Base-by-base conservation (phyloP, 305 asterid genomes). In the Stenogyne calaminthoides region DNA sequence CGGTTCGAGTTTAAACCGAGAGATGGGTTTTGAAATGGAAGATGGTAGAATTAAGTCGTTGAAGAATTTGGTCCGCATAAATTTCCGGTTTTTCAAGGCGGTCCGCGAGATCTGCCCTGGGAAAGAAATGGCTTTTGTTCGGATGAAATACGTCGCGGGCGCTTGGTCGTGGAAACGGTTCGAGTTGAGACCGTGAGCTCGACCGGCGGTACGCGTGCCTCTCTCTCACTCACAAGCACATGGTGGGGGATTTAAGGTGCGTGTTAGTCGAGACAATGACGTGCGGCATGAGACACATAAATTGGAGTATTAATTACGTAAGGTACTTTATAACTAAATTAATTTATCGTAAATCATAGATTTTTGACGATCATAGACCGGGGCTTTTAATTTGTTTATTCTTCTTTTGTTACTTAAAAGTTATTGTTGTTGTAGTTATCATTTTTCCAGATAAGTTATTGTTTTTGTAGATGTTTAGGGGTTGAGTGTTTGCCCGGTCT, bases 71-170 rank as follows among this genome's bases (percentile, higher is more conserved):
- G 81, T 6, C 87, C 92, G 18, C 88, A 85, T 46, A 84, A 79
- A 75, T 88, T 76, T 76, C 87, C 96, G 2, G 92, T 90, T 7
- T 90, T 90, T 75, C 96, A 90, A 60, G 96, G 92, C 52, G 96
- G 95, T 71, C 91, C 91, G 18, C 84, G 95, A 64, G 86, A 84
- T 0, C n/a, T 90, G 96, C 78, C 85, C 80, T 0, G 92, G 95
- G 0, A 87, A 84, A 44, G 95, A 88, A 63, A 66, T 88, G 86
- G 90, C 96, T 3, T 86, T 90, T 42, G 27, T 83, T 46, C 92
- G 88, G 74, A 90, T 90, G 91, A 86, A 81, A 81, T 85, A 81
- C 46, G 87, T 85, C 2, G 86, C 80, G 36, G n/a, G 87, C 79
- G 68, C n/a, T 76, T 88, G 11, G 78, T 84, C n/a, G 34, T 90